These are phyloP conservation scores for Eragrostis tef DNA, from an alignment of 202 grass and related monocot genomes.

Conservation along the genomic window DNA sequence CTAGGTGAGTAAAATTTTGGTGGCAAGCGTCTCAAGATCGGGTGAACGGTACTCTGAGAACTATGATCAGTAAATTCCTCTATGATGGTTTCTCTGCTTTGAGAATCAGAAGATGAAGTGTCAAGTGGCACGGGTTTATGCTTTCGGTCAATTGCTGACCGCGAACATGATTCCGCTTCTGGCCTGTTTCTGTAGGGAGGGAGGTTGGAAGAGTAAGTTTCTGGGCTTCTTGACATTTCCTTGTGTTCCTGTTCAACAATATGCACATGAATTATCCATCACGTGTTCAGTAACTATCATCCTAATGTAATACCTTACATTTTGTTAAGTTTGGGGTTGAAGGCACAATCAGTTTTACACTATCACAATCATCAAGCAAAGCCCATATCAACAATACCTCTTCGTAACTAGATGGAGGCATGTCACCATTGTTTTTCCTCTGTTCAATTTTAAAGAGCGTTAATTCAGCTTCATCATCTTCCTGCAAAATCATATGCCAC, in stretches of 20 bases:
- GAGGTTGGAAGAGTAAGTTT: constrained; percentile 8
- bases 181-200: constrained; percentile 22
- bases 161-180: constrained; percentile 37
- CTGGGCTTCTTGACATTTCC: constrained; percentile 18
- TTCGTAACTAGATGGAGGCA: constrained; percentile 40
- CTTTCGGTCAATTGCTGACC: constrained; percentile 41
- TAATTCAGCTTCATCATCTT: constrained; percentile 55
- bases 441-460: constrained; percentile 52
- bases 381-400: constrained; percentile 51
- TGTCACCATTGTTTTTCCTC: constrained; percentile 40
- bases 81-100: constrained; percentile 31
- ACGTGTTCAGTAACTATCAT: constrained; percentile 34
- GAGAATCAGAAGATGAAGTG: constrained; percentile 34
- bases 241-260: constrained; percentile 40
- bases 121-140: constrained; percentile 43
- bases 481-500: constrained; percentile 55
- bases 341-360: constrained; percentile 12
- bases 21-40: constrained; percentile 49
- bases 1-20: constrained; percentile 48
- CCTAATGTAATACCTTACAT: constrained; percentile 26
- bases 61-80: constrained; percentile 49
- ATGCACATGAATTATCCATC: constrained; percentile 38
- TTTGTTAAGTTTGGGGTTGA: constrained; percentile 31
- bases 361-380: constrained; percentile 35
- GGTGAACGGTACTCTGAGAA: constrained; percentile 16